Evolutionary conservation across 2,329 filamentous ascomycete species (phyloP).

Genomic region (Trichoderma sp.): DNA sequence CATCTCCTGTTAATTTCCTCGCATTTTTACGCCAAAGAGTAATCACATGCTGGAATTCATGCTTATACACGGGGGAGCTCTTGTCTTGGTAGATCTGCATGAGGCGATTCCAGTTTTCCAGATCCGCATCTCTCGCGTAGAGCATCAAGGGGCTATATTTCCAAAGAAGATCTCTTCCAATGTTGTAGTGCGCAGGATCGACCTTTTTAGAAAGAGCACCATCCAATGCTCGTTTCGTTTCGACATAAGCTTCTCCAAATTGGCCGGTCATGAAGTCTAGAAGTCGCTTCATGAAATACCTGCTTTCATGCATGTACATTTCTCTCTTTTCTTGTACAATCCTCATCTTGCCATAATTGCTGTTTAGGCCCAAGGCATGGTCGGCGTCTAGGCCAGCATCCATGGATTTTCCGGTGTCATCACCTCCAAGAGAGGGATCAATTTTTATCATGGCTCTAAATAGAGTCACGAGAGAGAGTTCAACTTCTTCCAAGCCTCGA

Average conservation of each 20-base stretch:
- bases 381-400: slow-evolving; percentile 44
- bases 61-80: slow-evolving; percentile 72
- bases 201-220: slow-evolving; percentile 62
- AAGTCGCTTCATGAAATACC: slow-evolving; percentile 72
- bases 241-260: slow-evolving; percentile 71
- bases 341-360: slow-evolving; percentile 83
- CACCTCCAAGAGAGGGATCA: slow-evolving; percentile 69
- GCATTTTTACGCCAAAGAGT: slow-evolving; percentile 77
- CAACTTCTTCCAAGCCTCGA: slow-evolving; percentile 71
- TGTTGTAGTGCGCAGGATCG: slow-evolving; percentile 67
- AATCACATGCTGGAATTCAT: slow-evolving; percentile 75
- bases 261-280: slow-evolving; percentile 78
- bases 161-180: slow-evolving; percentile 74
- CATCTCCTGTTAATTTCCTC: slow-evolving; percentile 71
- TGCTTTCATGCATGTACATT: slow-evolving; percentile 74
- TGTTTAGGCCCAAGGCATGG: slow-evolving; percentile 56
- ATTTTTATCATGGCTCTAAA: slow-evolving; percentile 95
- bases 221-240: slow-evolving; percentile 63
- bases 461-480: slow-evolving; percentile 71
- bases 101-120: slow-evolving; percentile 74
- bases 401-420: slow-evolving; percentile 47
- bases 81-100: slow-evolving; percentile 78
- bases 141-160: slow-evolving; percentile 83
- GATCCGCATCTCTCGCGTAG: slow-evolving; percentile 82
- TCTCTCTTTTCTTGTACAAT: slow-evolving; percentile 94